These are phyloP conservation scores for Clonostachys rosea DNA, from an alignment of 2,329 filamentous ascomycete genomes.

Conservation along the genomic window DNA sequence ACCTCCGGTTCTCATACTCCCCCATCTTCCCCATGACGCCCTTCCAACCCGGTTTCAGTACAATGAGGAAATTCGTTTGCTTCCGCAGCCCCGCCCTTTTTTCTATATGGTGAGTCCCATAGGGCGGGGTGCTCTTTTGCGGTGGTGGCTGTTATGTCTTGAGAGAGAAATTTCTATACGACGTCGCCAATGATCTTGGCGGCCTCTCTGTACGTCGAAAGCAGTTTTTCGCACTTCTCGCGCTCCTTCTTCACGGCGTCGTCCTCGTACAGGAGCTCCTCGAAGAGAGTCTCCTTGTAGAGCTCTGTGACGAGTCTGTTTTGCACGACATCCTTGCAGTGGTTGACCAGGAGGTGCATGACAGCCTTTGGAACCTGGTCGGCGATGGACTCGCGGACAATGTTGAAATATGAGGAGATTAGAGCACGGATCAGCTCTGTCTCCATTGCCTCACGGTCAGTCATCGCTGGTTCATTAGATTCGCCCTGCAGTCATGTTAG, in stretches of 20 bases:
- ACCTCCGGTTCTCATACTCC: too few species aligned
- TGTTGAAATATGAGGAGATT: conserved; percentile 98
- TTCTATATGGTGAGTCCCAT: too few species aligned
- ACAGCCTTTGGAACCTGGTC: conserved; percentile 98
- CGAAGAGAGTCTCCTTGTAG: conserved; percentile 87
- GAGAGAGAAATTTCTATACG: conserved; percentile 42
- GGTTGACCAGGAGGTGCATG: conserved; percentile 97
- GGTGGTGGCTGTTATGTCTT: too few species aligned
- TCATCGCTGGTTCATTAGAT: conserved; percentile 77
- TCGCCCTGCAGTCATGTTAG: conserved; percentile 34
- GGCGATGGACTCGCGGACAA: conserved; percentile 96
- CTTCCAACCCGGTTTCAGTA: too few species aligned
- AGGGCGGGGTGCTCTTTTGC: too few species aligned
- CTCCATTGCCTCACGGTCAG: conserved; percentile 93
- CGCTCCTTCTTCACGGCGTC: conserved; percentile 96
- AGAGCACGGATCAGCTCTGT: conserved; percentile 94
- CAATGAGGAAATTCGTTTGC: too few species aligned
- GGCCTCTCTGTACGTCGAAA: conserved; percentile 94
- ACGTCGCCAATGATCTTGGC: conserved; percentile 98
- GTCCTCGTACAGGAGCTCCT: conserved; percentile 94
- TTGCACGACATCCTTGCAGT: conserved; percentile 96
- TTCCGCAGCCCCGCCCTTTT: too few species aligned
- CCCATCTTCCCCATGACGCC: too few species aligned
- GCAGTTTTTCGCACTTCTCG: conserved; percentile 95
- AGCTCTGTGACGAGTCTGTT: conserved; percentile 93